Base-by-base conservation (phyloP, 306 rosid genomes). In the Corylus heterophylla region DNA sequence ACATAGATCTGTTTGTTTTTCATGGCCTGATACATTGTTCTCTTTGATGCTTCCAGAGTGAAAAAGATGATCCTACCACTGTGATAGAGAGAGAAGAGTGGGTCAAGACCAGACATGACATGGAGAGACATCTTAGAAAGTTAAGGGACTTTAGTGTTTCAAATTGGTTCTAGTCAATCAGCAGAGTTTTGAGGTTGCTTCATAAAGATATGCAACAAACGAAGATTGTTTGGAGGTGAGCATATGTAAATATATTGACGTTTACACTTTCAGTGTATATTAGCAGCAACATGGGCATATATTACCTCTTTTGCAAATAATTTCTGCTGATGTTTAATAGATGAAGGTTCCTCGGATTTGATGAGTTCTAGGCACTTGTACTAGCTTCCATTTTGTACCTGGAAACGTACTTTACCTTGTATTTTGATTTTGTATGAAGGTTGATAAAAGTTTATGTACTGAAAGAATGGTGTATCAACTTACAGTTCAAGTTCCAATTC, bases 121-220 rank as follows among this genome's bases (percentile, higher is more conserved):
- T 92, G 98, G 98, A 94, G 86, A 94, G 89, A 78, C 97, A 94
- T 86, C 98, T 94, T 58, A 89, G 97, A 8, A 94, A 94, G 89
- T 87, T 94, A 79, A 87, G 97, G 55, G 98, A 94, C 87, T 94
- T 92, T 84, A 89, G 77, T 50, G 82, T 87, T 79, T 94, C 97
- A 73, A 92, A 92, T 76, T 94, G 98, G 98, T 94, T 92, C 73
- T 94, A 85, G 84, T 77, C 74, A 25, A 51, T 69, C 58, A 13
- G 51, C 61, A 8, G 7, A 54, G 3, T 63, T 55, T 74, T 39
- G 13, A 70, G 74, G 22, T 68, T 56, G 69, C 75, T 39, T 54
- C 67, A 10, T 10, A 73, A 45, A 3, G 74, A 63, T 52, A 25
- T 52, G 74, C 73, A 50, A 55, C 71, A 69, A 14, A 52, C 47